A percentile compares a stretch with the other conserved stretches of the same genome.
These are phyloP conservation scores for Candida tropicalis DNA, from an alignment of 1,139 yeast genomes.

Conservation along the genomic window DNA sequence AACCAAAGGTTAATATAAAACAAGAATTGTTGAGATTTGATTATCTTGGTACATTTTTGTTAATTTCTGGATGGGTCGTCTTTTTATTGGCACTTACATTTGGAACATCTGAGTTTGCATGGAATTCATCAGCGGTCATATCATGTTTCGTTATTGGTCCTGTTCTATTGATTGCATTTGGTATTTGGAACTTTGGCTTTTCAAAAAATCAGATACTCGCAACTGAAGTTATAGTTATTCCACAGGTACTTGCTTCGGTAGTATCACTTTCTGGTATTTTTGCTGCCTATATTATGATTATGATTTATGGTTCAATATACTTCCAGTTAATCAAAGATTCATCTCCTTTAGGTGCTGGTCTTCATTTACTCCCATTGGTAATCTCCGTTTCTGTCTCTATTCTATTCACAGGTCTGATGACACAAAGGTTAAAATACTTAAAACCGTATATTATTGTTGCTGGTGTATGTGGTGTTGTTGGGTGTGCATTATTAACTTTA, in stretches of 20 bases:
- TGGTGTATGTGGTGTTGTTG: constrained; percentile 32
- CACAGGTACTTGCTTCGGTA: constrained; percentile 27
- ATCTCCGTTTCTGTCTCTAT: constrained; percentile 36
- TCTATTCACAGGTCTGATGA: constrained; percentile 28
- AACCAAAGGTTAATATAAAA: constrained; percentile 22
- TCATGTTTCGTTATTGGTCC: constrained; percentile 50
- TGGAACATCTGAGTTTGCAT: constrained; percentile 51
- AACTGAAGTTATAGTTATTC: constrained; percentile 25
- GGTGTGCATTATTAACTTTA: constrained; percentile 35
- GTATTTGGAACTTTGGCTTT: constrained; percentile 30
- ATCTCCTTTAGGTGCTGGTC: constrained; percentile 40
- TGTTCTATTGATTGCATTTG: constrained; percentile 19
- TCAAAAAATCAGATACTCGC: constrained; percentile 34
- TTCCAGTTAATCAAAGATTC: constrained; percentile 40
- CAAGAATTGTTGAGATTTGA: constrained; percentile 48
- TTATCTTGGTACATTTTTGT: constrained; percentile 48
- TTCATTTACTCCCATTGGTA: constrained; percentile 39
- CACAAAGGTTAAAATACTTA: constrained; percentile 32
- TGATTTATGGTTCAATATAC: constrained; percentile 35
- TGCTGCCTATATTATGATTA: constrained; percentile 28
- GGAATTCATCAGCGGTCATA: constrained; percentile 55
- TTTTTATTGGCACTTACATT: constrained; percentile 43
- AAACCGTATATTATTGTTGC: constrained; percentile 34
- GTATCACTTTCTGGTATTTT: constrained; percentile 24
- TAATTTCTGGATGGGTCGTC: constrained; percentile 45